Evolutionary conservation across 2,329 filamentous ascomycete genomes (phyloP).

Genomic region (Alternaria atra): DNA sequence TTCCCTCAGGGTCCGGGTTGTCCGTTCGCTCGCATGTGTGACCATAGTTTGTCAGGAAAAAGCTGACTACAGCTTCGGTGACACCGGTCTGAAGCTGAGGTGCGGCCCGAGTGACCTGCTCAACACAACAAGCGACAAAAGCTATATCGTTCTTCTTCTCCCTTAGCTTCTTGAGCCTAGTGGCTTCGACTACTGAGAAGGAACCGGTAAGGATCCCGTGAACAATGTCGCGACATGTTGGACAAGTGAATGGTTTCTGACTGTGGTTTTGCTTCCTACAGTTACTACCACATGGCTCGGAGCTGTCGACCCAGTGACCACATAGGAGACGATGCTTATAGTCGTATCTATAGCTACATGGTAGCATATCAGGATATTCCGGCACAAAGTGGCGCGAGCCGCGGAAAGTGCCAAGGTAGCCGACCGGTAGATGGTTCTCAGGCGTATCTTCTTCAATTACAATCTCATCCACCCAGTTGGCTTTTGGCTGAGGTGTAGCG

Average conservation of each 20-base stretch:
- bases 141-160: neutral
- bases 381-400: conserved; percentile 11
- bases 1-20: neutral
- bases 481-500: neutral
- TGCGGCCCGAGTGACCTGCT: neutral
- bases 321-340: conserved; percentile 20
- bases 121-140: neutral
- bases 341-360: neutral
- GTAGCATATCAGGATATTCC: neutral
- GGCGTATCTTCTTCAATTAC: neutral
- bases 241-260: conserved; percentile 17
- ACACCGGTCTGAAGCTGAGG: neutral
- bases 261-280: conserved; percentile 9
- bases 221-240: conserved; percentile 12
- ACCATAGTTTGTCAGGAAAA: neutral
- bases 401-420: conserved; percentile 23
- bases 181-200: neutral
- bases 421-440: conserved; percentile 8
- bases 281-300: conserved; percentile 19
- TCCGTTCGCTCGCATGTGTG: neutral
- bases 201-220: conserved; percentile 7
- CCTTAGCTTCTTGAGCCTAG: neutral
- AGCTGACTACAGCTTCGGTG: neutral
- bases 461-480: neutral
- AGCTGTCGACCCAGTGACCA: conserved; percentile 20